These are phyloP conservation scores for Penicillium pulvis DNA, from an alignment of 495 filamentous ascomycete genomes.

Conservation along the genomic window DNA sequence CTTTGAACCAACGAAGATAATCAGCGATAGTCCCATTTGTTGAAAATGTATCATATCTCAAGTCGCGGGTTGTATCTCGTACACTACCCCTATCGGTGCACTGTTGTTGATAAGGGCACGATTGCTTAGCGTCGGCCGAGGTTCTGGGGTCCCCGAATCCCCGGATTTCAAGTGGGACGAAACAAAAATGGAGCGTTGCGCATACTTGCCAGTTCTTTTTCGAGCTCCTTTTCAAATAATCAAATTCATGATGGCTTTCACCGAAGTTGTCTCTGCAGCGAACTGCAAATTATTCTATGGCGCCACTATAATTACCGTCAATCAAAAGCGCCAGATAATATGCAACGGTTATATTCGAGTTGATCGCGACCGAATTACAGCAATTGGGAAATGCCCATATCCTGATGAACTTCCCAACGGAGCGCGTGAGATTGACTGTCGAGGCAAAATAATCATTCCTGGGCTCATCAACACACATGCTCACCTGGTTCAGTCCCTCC, in stretches of 20 bases:
- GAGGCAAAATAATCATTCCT: conserved; percentile 42
- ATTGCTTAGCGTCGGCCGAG: conserved; percentile 27
- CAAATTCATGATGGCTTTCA: conserved; percentile 10
- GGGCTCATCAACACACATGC: conserved; percentile 48
- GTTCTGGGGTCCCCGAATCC: conserved; percentile 4
- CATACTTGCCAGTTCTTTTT: too few relatives aligned
- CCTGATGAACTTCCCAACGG: conserved; percentile 5
- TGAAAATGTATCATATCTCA: conserved; percentile 10
- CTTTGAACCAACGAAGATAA: not conserved
- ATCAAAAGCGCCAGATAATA: conserved; percentile 39
- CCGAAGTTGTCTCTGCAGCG: not conserved
- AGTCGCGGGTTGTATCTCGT: conserved; percentile 7
- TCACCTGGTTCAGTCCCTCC: conserved; percentile 44
- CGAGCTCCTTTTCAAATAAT: not conserved
- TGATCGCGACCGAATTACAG: conserved; percentile 33
- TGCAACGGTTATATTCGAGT: conserved; percentile 42
- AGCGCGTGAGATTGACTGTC: conserved; percentile 26
- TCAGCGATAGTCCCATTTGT: conserved; percentile 14
- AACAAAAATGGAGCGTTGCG: not conserved
- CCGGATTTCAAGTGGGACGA: not conserved
- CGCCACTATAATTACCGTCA: conserved; percentile 48
- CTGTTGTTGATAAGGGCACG: conserved; percentile 16
- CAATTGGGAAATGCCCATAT: conserved; percentile 36
- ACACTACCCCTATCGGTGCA: not conserved
- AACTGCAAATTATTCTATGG: conserved; percentile 13